These are phyloP conservation scores for Porogramme epimiltina DNA, from an alignment of 1,284 basidiomycete species.

Conservation along the genomic window DNA sequence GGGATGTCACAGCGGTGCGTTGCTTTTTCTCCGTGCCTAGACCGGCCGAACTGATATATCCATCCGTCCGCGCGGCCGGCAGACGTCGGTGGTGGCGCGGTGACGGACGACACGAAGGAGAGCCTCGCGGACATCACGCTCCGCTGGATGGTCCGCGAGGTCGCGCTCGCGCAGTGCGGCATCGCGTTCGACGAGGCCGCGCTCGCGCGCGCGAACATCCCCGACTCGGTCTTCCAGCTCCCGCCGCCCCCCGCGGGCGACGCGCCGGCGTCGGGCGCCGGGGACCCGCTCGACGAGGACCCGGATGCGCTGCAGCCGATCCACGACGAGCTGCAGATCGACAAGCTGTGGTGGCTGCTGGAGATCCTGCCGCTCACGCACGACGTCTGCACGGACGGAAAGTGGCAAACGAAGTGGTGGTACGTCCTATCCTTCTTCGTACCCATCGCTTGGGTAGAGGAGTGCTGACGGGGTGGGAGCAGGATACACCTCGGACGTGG, in stretches of 20 bases:
- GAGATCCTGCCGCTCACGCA: constrained; percentile 43
- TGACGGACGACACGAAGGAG: constrained; percentile 42
- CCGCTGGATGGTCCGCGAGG: constrained; percentile 73
- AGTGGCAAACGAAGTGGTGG: constrained; percentile 38
- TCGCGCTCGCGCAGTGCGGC: constrained; percentile 47
- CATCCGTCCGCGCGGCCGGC: not conserved
- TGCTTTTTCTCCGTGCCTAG: not conserved
- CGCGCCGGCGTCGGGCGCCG: not conserved
- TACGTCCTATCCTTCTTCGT: constrained; percentile 21
- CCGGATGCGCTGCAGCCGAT: constrained; percentile 34
- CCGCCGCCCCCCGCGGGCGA: not conserved
- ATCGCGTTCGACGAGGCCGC: constrained; percentile 50
- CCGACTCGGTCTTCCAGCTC: constrained; percentile 25
- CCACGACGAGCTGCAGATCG: constrained; percentile 35
- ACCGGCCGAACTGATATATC: not conserved
- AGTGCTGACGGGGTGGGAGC: not conserved
- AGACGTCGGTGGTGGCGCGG: constrained; percentile 74
- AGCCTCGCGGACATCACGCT: constrained; percentile 63
- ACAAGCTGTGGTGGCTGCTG: constrained; percentile 42
- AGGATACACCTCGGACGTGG: constrained; percentile 47
- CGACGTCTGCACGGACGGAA: constrained; percentile 35
- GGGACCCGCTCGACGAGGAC: constrained; percentile 19
- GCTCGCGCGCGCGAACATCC: constrained; percentile 39
- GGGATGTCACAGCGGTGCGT: constrained; percentile 32
- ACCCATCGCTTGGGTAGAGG: not conserved